These are phyloP conservation scores for Ceratocystis ficicola DNA, from an alignment of 2,329 filamentous ascomycete genomes.

Conservation along the genomic window DNA sequence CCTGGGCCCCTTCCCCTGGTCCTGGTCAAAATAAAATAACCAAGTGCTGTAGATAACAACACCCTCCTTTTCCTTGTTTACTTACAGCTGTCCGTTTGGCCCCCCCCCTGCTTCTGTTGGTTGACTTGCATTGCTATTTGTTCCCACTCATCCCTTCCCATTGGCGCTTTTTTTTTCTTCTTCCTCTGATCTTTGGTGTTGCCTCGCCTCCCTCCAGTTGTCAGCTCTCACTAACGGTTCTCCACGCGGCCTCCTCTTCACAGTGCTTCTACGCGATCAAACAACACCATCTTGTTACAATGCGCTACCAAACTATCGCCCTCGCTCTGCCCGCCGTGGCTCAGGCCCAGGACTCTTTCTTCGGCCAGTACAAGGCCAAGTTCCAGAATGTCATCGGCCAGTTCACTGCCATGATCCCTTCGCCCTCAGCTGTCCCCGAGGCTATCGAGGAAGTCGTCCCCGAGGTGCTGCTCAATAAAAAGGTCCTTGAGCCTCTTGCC, in stretches of 20 bases:
- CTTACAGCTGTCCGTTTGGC: constrained; percentile 2
- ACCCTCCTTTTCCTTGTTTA: constrained; percentile 11
- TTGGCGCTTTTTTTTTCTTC: neutral
- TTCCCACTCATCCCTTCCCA: neutral
- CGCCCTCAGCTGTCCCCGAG: constrained; percentile 39
- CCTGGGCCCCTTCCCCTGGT: neutral
- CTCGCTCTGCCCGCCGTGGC: constrained; percentile 46
- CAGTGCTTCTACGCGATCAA: constrained; percentile 6
- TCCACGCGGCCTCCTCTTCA: neutral
- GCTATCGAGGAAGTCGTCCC: constrained; percentile 33
- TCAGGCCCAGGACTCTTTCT: constrained; percentile 40
- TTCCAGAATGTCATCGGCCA: constrained; percentile 53
- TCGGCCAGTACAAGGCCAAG: constrained; percentile 49
- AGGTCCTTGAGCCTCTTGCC: constrained; percentile 41
- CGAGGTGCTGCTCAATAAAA: constrained; percentile 30
- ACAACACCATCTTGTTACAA: constrained; percentile 28
- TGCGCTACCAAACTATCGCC: constrained; percentile 46
- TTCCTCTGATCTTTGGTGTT: neutral
- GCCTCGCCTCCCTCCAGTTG: constrained; percentile 10
- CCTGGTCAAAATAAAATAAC: neutral
- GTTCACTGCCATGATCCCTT: constrained; percentile 32
- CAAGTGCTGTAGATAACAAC: neutral
- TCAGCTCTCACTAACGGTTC: constrained; percentile 3
- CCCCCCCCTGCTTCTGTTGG: constrained; percentile 18
- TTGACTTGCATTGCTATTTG: constrained; percentile 12